Evolutionary conservation across 176 grass and related monocot genomes (phyloP), one percentile per base, ranked within the genome.

Genomic region (Tuctoria greenei): DNA sequence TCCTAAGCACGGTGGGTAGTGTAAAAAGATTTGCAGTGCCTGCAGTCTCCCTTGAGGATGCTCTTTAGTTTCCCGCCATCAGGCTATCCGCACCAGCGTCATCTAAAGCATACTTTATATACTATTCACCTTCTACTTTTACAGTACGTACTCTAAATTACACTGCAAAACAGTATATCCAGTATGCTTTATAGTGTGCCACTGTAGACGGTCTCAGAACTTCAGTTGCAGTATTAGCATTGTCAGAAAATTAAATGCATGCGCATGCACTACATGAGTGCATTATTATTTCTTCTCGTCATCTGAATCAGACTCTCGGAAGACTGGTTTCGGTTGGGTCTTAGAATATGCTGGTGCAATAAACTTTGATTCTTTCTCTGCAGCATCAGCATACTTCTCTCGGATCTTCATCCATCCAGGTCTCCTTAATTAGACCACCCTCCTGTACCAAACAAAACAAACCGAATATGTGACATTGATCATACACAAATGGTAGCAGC

Each of bases 341-440:
- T 98, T 66, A 43, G 95, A 87, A 92, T 98, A 94, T 68, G 95
- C 91, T 77, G 91, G 91, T 8, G 91, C 91, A 84, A 98, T 98
- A 64, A 81, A 94, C 71, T 94, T 93, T 5, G 95, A 89, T 56
- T 98, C 95, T 66, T 94, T 88, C 81, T 85, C 84, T n/a, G 91
- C 95, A 75, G 51, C 91, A 82, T 98, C 95, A 73, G 95, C 95
- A 82, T 92, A 92, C 69, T 64, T 98, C 95, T 78, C 95, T 93
- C 82, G 95, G 91, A 90, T 98, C 95, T 79, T 98, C 95, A 9
- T 98, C 89, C 95, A 98, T 98, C 95, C 95, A 98, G 7, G 91
- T 98, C 35, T 98, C 91, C 82, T 91, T 94, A 67, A 98, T 93
- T 74, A 98, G 84, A 64, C 95, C 95, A 94, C 91, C 95, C 84